Base-by-base conservation (phyloP, 306 rosid genomes). In the Luffa acutangula region DNA sequence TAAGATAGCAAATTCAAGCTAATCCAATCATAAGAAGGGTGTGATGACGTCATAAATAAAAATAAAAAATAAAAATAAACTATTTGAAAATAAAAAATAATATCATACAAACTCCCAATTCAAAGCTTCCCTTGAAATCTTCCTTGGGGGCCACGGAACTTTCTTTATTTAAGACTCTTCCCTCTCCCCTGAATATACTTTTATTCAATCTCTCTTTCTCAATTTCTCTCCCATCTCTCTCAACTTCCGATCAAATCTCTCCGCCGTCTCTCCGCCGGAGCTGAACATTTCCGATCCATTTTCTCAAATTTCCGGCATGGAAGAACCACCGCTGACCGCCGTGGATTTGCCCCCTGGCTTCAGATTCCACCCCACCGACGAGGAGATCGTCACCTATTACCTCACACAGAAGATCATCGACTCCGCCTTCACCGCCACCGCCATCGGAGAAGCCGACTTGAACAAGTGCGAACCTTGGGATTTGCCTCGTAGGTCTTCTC, bases 381-480 rank as follows among this genome's bases (percentile, higher is more conserved):
- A 90, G 20, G 99, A 95, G 82, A 88, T 95, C 83, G 87, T 95
- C 3, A 83, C 88, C 54, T 45, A 0, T 76, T 95, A 95, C 82
- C 93, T 95, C 0, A 86, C 86, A 0, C 85, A 87, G 75, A 95
- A 95, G 83, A 97, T 90, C 1, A 45, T 84, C 59, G 77, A 95
- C 72, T 71, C 90, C 77, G 39, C 64, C 69, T 93, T 95, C 93
- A 78, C 78, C 71, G 94, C 99, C 45, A 77, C 81, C 59, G 99
- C 99, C 18, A 80, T 95, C 17, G 99, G 91, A 4, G 97, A 93
- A 73, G 99, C 94, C 52, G 99, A 95, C 88, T 83, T 95, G 69
- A 92, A 92, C 75, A 95, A 89, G 93, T 91, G 85, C 59, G 99
- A 95, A 11, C 97, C 97, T 2, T 95, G 99, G 99, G 99, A 95